phyloP scores from a whole-genome alignment of 768 basidiomycete genomes.

The Phanerochaete sordida region DNA sequence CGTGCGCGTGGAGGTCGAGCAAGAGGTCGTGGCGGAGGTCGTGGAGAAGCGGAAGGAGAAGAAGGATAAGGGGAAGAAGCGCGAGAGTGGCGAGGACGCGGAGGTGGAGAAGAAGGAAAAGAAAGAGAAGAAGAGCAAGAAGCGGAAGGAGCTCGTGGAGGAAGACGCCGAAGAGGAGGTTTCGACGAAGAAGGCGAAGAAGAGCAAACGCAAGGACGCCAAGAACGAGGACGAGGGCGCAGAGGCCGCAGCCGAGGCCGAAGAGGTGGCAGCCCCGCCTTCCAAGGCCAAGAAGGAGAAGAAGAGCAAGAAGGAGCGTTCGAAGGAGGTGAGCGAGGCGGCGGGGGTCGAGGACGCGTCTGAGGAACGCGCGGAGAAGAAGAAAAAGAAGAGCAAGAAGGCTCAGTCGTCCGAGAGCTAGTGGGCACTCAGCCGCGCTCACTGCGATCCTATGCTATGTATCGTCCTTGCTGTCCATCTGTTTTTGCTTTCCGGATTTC shows the following conservation, averaged over 20 bases:
- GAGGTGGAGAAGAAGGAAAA: conserved; percentile 17
- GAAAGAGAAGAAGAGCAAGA: conserved; percentile 28
- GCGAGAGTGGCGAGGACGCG: conserved; percentile 10
- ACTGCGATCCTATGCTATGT: too few relatives aligned
- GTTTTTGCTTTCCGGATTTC: too few relatives aligned
- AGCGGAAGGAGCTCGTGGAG: conserved; percentile 13
- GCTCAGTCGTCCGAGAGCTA: not conserved
- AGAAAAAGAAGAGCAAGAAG: conserved; percentile 3
- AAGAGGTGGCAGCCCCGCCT: not conserved
- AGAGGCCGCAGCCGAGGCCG: not conserved
- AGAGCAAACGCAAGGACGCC: not conserved
- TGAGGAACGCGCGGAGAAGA: not conserved
- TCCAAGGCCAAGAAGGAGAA: not conserved
- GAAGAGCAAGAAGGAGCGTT: not conserved
- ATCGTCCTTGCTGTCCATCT: too few relatives aligned
- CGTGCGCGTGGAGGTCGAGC: not conserved
- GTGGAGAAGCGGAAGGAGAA: conserved; percentile 22
- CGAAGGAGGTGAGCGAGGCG: not conserved
- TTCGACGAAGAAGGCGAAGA: conserved; percentile 4
- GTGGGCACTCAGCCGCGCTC: too few relatives aligned
- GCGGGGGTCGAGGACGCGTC: not conserved
- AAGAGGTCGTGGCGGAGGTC: not conserved
- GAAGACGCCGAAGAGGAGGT: not conserved
- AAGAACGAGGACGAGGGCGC: not conserved
- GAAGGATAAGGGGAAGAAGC: conserved; percentile 14